Base-by-base conservation (phyloP, 2,329 filamentous ascomycete genomes). In the Pseudocercospora ulei region DNA sequence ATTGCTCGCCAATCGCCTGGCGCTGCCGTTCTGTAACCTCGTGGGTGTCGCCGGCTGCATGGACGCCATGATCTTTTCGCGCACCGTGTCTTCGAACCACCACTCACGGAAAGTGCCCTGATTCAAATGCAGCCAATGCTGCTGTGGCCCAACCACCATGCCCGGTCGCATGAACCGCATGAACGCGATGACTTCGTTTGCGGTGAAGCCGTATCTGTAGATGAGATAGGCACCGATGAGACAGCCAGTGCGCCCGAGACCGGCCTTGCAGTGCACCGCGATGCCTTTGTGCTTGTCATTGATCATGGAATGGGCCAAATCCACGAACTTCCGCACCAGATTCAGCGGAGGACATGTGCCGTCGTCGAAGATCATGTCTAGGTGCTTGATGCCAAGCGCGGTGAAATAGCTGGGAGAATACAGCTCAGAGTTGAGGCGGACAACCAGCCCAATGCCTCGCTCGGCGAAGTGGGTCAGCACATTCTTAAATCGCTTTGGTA, bases 361-460 rank as follows among this genome's bases (percentile, higher is more conserved):
- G 55, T 98, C 90, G 56, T 96, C 90, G 58, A 98, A 98, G 56
- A 98, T 96, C 90, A 98, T 98, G 65, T 98, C 90, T 25, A 96
- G 71, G 60, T 98, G 90, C 55, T 86, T 80, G 57, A 98, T 96
- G 18, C 88, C 88, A 36, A 98, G 71, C 3, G 87, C 84, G 48
- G 88, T 90, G 62, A 98, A 98, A 67, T 88, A 95, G n/a, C 86
- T 87, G 0, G 90, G 83, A 0, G 84, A 93, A 69, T 98, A 98
- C 5, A 98, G 75, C 51, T 87, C 82, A 0, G 87, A 96, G 68
- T 98, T 98, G 48, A 98, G 70, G 26, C 90, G 80, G 26, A 98
- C 90, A 2, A 98, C 88, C 2, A 98, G 72, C 19, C 90, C 90
- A 55, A 98, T 82, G 56, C 92, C 82, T 49, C 84, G 77, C 44